Base-by-base conservation (phyloP, 106 monocot species). In the Triglochin maritima region DNA sequence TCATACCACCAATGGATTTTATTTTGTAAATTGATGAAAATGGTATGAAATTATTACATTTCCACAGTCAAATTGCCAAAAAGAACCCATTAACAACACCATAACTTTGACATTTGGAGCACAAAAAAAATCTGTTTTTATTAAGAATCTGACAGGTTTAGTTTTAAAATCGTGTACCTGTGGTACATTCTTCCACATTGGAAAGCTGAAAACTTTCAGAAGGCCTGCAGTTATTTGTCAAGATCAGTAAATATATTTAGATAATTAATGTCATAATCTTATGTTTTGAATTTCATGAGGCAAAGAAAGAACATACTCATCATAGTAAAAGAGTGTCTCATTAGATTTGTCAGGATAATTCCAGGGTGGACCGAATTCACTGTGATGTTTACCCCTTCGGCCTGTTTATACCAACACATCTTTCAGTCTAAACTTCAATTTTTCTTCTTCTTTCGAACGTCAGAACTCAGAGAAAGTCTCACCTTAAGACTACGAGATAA, bases 351-450 rank as follows among this genome's bases (percentile, higher is more conserved):
- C 88, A 98, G 84, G 82, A 98, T 92, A 4, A 98, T 7, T 46
- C 96, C 96, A 8, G 91, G 96, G 79, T 98, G 96, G 60, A 98
- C 77, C 29, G 84, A 87, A 52, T 98, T 98, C 9, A 81, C 78
- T 41, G 82, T 91, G 60, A 98, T 72, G 75, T 98, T 91, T 45
- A 78, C 91, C 17, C 86, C 88, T 60, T 88, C 91, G 64, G 86
- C 86, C 96, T 91, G 86, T 69, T 66, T 72, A 1, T 44, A 17
- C 63, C 54, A 14, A 12, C 14, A n/a, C 9, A n/a, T 13, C 0
- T 9, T 57, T 57, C 5, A 4, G 5, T 57, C 13, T 2, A 13
- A 8, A 57, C 14, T 12, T 4, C 57, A 57, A 57, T 14, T 12
- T 57, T 57, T 7, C 57, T 10, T 57, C 12, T 57, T 65, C 65